Base-by-base conservation (phyloP, 2,329 filamentous ascomycete genomes). In the Triangularia setosa region DNA sequence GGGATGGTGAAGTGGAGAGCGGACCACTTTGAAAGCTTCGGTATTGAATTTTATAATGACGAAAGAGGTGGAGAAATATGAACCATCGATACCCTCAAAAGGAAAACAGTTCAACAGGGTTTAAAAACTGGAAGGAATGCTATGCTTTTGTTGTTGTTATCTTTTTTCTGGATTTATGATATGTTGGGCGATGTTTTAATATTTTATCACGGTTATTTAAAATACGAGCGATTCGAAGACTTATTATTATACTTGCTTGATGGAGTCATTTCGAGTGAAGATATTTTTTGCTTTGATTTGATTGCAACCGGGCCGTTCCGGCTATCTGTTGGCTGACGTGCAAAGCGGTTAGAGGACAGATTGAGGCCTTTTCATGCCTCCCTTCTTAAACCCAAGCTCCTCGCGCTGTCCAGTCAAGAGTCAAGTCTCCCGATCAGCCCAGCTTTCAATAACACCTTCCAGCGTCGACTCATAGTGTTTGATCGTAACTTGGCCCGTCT, bases 391-490 rank as follows among this genome's bases (percentile, higher is more conserved):
- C 40, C n/a, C 40, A 5, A 21, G n/a, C 35, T 40, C 48, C 21
- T 18, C 6, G 18, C 21, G 25, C 16, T n/a, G 21, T 11, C 16
- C 35, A 11, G 18, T 18, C 24, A n/a, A 11, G 54, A 58, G 40
- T 76, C 75, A 84, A 67, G 81, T 70, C 64, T 81, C 75, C 62
- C 87, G 81, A 71, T 93, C 90, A 2, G 83, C 89, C 82, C 86
- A 96, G 77, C 91, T 95, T 81, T 91, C 83, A 67, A 96, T 89
- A 81, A 98, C 88, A 5, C 93, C 93, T 75, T 90, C 85, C 6
- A 89, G 80, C 5, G 87, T 91, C 0, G 93, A 84, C 70, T 96
- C 91, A 77, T 97, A 97, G 79, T 97, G 92, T 79, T 89, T 91
- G 76, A 97, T 78, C 14, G 82, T 83, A 28, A 96, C 91, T 75